Evolutionary conservation across 148 eudicot genomes (phyloP).

Genomic region (Polygonum aviculare): DNA sequence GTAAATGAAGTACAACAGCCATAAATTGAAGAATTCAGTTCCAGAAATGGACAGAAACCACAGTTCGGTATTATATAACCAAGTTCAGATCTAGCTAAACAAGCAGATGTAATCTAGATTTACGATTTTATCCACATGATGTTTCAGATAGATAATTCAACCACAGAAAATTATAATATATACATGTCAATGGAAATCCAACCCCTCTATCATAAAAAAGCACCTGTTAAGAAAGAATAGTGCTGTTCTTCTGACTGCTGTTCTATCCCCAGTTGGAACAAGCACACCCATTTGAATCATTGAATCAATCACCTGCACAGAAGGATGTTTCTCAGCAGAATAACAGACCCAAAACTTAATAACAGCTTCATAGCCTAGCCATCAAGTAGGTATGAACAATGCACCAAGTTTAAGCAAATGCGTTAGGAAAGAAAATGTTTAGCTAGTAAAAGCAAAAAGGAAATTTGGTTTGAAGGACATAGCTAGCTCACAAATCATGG

Average conservation of each 20-base stretch:
- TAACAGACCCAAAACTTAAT: neutral
- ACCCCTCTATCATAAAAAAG: neutral
- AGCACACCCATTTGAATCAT: conserved; percentile 98
- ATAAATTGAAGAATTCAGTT: neutral
- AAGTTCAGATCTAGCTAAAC: neutral
- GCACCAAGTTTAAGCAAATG: neutral
- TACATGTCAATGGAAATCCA: neutral
- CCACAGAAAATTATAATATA: neutral
- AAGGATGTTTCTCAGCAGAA: conserved; percentile 8
- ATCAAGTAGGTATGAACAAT: neutral
- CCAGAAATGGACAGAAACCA: neutral
- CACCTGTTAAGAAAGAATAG: conserved; percentile 91
- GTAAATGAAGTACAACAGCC: neutral
- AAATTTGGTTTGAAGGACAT: neutral
- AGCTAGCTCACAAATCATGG: neutral
- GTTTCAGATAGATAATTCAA: neutral
- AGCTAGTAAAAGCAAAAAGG: neutral
- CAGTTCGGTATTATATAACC: neutral
- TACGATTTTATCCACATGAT: neutral
- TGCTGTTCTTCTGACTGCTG: conserved; percentile 95
- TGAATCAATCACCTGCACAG: conserved; percentile 75
- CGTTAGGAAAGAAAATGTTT: neutral
- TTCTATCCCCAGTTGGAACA: conserved; percentile 97
- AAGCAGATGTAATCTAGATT: neutral
- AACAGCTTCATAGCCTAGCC: neutral